These are phyloP conservation scores for Fragaria iinumae DNA, from an alignment of 306 rosid species.

Conservation along the genomic window DNA sequence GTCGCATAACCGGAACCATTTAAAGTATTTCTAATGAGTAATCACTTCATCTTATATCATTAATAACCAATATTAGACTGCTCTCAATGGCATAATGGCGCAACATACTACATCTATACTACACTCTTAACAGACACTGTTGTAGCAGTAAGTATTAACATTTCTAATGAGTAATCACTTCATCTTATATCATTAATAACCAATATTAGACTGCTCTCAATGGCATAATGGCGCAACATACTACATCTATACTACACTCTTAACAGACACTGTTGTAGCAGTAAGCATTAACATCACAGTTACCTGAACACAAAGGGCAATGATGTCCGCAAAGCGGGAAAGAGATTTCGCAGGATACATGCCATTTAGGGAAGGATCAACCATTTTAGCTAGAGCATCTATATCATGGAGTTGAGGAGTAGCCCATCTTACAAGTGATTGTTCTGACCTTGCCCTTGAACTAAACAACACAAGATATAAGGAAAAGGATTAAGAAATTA, in stretches of 20 bases:
- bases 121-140: not conserved
- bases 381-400: constrained; percentile 96
- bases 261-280: not conserved
- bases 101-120: not conserved
- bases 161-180: not conserved
- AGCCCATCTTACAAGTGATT: constrained; percentile 98
- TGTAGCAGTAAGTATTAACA: not conserved
- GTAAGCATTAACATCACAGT: constrained; percentile 8
- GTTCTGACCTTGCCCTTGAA: constrained; percentile 85
- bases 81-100: not conserved
- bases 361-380: constrained; percentile 84
- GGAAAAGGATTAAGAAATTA: constrained; percentile 4
- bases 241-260: not conserved
- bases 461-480: constrained; percentile 35
- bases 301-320: constrained; percentile 98
- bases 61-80: not conserved
- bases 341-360: constrained; percentile 97
- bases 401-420: constrained; percentile 97
- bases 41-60: not conserved
- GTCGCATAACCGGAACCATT: not conserved
- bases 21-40: not conserved
- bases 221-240: not conserved
- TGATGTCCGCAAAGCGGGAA: constrained; percentile 90
- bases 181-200: not conserved
- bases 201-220: not conserved